Conservation (phyloP, 352 stramenopile genomes). For the Pythium rishiriense region DNA sequence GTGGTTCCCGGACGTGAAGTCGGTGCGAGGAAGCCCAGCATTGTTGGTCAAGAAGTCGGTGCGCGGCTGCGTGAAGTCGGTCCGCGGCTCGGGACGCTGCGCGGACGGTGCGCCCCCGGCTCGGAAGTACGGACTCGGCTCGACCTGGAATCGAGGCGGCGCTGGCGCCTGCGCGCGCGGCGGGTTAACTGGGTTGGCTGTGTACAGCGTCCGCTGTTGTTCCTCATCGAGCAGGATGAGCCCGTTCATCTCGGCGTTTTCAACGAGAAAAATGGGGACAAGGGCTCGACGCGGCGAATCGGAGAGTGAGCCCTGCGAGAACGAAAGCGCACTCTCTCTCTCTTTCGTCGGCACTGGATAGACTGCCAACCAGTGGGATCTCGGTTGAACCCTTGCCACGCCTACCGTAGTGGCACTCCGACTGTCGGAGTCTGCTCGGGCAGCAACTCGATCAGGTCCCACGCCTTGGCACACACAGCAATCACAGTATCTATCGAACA, state of each 20-base stretch:
- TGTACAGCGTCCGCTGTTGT: slow-evolving; percentile 9
- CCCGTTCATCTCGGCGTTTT: neutral
- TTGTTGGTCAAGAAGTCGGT: slow-evolving; percentile 10
- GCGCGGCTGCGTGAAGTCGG: slow-evolving; percentile 1
- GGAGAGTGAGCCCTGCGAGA: neutral
- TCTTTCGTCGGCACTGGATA: neutral
- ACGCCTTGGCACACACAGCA: neutral
- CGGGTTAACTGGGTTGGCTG: neutral
- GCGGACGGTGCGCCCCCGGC: neutral
- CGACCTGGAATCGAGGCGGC: neutral
- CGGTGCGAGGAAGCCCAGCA: slow-evolving; percentile 1
- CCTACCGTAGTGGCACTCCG: neutral
- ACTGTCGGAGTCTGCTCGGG: no score
- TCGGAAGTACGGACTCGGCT: neutral
- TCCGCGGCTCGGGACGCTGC: neutral
- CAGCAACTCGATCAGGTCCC: neutral
- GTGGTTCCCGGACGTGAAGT: slow-evolving; percentile 5
- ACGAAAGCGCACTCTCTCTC: neutral
- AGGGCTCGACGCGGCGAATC: neutral
- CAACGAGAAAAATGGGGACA: neutral
- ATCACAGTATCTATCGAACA: neutral
- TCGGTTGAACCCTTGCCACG: no score
- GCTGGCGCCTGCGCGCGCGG: neutral
- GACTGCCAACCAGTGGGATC: neutral
- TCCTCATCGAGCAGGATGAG: slow-evolving; percentile 13